Evolutionary conservation across 345 rosid species (phyloP), one percentile per base, ranked within the genome.

Genomic region (Eucalyptus regnans): DNA sequence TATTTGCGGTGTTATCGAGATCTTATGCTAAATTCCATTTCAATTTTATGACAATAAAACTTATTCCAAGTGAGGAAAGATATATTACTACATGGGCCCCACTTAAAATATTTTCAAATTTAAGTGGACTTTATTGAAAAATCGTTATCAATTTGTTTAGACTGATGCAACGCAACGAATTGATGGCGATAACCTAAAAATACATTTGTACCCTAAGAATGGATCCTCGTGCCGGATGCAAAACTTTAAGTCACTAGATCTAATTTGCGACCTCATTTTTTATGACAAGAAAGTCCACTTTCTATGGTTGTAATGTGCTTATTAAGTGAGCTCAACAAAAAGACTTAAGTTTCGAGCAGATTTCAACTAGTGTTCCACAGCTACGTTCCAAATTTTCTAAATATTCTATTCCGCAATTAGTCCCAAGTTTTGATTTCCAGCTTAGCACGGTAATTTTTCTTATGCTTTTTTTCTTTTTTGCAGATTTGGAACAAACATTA

Each of bases 161-260:
- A 64, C 1, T 64, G 20, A 64, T n/a, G 2, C 0, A 10, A 64
- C 9, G 2, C 2, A 14, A n/a, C 5, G 1, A 64, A 7, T 60
- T 60, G 4, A 27, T 27, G 31, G 66, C 0, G 2, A 64, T 5
- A n/a, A 14, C 5, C 2, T 7, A 64, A 64, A 29, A 64, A 64
- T 4, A 13, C 3, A 60, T 5, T 60, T 5, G 1, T 27, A 27
- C 14, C 31, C 8, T 27, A 27, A 25, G 2, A 60, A 27, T 60
- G 29, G 14, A 60, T 60, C 4, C 12, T 60, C 5, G 31, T 60
- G 31, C 15, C 0, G 15, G 12, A 60, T 27, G n/a, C n/a, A 60
- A 60, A 60, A 23, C 7, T 60, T 60, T 11, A 60, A 12, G 15
- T 7, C 31, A 12, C 31, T 60, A 27, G 29, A 60, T 27, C 66